These are phyloP conservation scores for Suillus paluster DNA, from an alignment of 768 basidiomycete species.

Conservation along the genomic window DNA sequence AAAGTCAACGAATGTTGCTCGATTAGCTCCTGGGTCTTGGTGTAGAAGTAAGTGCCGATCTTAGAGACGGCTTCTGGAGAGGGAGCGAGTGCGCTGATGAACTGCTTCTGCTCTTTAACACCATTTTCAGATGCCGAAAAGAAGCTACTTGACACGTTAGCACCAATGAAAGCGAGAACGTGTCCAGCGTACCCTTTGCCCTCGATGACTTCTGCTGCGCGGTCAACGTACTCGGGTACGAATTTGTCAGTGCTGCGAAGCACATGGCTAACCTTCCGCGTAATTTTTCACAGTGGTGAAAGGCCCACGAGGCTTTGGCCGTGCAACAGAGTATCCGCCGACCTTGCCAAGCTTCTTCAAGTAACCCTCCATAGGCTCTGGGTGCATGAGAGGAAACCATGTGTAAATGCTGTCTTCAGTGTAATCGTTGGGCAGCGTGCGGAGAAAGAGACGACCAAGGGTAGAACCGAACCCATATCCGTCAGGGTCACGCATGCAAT, in stretches of 20 bases:
- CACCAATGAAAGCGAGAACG: not conserved
- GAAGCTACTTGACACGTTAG: conserved; percentile 52
- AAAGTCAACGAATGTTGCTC: conserved; percentile 53
- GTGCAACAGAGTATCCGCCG: conserved; percentile 57
- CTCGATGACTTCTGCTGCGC: conserved; percentile 56
- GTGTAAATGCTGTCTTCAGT: conserved; percentile 74
- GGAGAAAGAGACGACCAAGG: conserved; percentile 73
- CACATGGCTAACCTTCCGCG: conserved; percentile 54
- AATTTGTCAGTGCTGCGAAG: conserved; percentile 53
- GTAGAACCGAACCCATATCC: conserved; percentile 75
- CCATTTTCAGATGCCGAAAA: conserved; percentile 57
- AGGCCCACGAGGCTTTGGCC: conserved; percentile 43
- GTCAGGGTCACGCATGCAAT: conserved; percentile 74
- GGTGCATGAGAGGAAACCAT: conserved; percentile 90
- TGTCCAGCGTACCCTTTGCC: conserved; percentile 59
- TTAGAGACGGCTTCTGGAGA: conserved; percentile 51
- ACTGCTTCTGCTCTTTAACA: conserved; percentile 45
- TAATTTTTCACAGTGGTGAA: conserved; percentile 48
- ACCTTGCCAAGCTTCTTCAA: conserved; percentile 58
- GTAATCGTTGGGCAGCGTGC: conserved; percentile 73
- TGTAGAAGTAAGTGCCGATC: conserved; percentile 66
- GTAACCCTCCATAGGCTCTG: conserved; percentile 63
- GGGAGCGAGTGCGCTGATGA: conserved; percentile 51
- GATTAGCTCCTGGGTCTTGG: conserved; percentile 65
- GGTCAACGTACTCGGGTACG: conserved; percentile 49